Percentiles rank a stretch among this genome's conserved stretches.
Evolutionary conservation across 148 eudicot genomes (phyloP).

Genomic region (Heliosperma pusillum): DNA sequence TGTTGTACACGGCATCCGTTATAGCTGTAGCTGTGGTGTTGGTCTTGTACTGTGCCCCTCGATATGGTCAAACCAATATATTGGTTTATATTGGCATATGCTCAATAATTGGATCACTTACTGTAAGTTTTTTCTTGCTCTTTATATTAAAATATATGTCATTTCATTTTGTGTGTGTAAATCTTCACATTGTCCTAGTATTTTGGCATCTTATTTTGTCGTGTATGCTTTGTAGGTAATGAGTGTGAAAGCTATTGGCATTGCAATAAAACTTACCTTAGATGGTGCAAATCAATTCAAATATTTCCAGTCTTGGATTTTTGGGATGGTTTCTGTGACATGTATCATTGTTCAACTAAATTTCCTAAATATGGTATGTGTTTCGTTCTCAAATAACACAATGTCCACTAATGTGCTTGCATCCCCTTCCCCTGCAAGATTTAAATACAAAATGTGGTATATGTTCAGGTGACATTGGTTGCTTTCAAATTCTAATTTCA

Average conservation of each 20-base stretch:
- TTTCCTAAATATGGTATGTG: conserved; percentile 84
- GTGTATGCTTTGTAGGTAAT: conserved; percentile 63
- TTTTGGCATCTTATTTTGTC: conserved; percentile 7
- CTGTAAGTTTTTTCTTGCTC: conserved; percentile 47
- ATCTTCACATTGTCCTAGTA: background rate
- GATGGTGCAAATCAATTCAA: conserved; percentile 80
- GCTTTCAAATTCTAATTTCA: conserved; percentile 1
- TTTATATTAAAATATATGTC: background rate
- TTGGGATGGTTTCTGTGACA: conserved; percentile 78
- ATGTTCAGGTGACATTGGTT: too few species aligned
- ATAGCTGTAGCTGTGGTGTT: conserved; percentile 70
- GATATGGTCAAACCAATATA: conserved; percentile 87
- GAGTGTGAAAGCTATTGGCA: conserved; percentile 95
- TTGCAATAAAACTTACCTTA: conserved; percentile 84
- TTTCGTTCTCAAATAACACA: background rate
- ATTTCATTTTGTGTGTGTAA: conserved; percentile 11
- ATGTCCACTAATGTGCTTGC: background rate
- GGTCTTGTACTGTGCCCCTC: conserved; percentile 82
- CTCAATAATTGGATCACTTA: conserved; percentile 85
- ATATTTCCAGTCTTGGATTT: conserved; percentile 76
- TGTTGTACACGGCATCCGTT: conserved; percentile 72
- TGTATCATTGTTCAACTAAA: conserved; percentile 78
- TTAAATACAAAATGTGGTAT: background rate
- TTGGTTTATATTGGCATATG: conserved; percentile 80
- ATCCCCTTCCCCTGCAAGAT: background rate